phyloP scores from a whole-genome alignment of 768 basidiomycete species.

The Russula sp. region DNA sequence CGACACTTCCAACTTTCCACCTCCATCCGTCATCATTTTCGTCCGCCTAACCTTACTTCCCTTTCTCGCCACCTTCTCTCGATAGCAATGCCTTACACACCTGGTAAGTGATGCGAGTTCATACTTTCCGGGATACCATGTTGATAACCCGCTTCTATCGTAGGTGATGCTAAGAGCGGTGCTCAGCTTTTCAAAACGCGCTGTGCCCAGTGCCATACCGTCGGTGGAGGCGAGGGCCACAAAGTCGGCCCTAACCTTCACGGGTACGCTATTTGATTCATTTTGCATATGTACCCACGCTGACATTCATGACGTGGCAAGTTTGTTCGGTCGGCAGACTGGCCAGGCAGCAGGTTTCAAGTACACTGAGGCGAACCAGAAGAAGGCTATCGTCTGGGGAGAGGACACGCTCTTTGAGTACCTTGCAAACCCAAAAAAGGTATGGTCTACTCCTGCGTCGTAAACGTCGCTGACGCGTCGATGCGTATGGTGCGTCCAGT shows the following conservation, averaged over 20 bases:
- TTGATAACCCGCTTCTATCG: not conserved
- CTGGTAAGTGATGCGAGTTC: slow-evolving; percentile 29
- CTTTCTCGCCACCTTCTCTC: not conserved
- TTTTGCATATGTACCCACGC: not conserved
- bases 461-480: not conserved
- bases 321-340: slow-evolving; percentile 79
- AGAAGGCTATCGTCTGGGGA: slow-evolving; percentile 86
- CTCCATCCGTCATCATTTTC: not conserved
- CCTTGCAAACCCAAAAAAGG: slow-evolving; percentile 97
- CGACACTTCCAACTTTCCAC: not conserved
- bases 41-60: not conserved
- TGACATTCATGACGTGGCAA: slow-evolving; percentile 29
- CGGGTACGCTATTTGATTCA: slow-evolving; percentile 49
- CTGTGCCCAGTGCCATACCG: slow-evolving; percentile 91
- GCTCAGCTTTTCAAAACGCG: slow-evolving; percentile 95
- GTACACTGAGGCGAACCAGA: slow-evolving; percentile 92
- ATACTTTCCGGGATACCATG: not conserved
- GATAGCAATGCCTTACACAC: slow-evolving; percentile 39
- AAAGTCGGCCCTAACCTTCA: slow-evolving; percentile 95
- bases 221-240: slow-evolving; percentile 68
- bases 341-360: slow-evolving; percentile 83
- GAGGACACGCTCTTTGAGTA: slow-evolving; percentile 92
- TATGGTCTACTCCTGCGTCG: slow-evolving; percentile 31
- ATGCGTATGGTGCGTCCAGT: slow-evolving; percentile 38
- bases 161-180: slow-evolving; percentile 86